phyloP scores from a whole-genome alignment of 1,284 basidiomycete species.

The Phenoliferia sp. region DNA sequence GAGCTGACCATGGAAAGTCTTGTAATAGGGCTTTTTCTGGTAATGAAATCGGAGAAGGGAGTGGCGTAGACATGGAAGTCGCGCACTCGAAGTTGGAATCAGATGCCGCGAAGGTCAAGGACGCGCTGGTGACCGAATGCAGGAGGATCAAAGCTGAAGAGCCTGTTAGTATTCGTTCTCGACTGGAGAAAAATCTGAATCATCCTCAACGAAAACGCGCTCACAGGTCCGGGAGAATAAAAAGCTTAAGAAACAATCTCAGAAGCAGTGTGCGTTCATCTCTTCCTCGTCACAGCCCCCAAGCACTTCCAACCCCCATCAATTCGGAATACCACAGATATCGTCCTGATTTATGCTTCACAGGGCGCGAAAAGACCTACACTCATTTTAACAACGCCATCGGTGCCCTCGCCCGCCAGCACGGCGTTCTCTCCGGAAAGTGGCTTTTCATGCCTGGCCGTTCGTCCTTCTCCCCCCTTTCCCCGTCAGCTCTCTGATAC shows the following conservation, averaged over 20 bases:
- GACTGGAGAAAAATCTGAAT: no score
- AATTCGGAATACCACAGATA: neutral
- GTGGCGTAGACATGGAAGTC: no score
- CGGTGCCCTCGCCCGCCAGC: neutral
- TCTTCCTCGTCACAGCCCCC: no score
- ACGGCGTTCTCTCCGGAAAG: neutral
- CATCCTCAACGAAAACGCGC: neutral
- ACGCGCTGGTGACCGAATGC: neutral
- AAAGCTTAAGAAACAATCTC: neutral
- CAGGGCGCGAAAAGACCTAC: neutral
- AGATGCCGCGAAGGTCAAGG: neutral
- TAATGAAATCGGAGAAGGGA: no score
- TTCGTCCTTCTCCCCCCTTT: neutral
- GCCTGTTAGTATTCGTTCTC: neutral
- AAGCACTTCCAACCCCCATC: no score
- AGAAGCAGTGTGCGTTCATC: neutral
- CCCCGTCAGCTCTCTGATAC: neutral
- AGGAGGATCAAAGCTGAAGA: neutral
- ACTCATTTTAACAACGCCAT: neutral
- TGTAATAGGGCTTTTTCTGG: no score
- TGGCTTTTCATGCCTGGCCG: neutral
- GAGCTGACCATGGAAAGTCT: no score
- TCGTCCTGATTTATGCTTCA: neutral
- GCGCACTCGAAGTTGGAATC: no score
- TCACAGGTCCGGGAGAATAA: neutral